phyloP scores from a whole-genome alignment of 2,329 filamentous ascomycete species.

The Gnomoniopsis smithogilvyi region DNA sequence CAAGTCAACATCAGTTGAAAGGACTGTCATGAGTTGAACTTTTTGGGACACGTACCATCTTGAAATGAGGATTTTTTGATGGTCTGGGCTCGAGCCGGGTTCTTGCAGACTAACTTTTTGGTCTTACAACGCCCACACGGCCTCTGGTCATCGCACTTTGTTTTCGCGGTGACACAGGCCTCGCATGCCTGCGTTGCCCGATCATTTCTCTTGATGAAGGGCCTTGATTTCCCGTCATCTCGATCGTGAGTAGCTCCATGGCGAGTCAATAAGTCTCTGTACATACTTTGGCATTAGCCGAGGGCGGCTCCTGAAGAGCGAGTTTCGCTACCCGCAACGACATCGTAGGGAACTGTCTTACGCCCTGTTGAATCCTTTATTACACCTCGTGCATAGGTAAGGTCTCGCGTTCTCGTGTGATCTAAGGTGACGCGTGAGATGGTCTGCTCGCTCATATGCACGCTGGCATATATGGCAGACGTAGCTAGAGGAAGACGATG shows the following conservation, averaged over 20 bases:
- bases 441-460: conserved; percentile 28
- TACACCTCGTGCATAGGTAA: conserved; percentile 27
- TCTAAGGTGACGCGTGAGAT: conserved; percentile 26
- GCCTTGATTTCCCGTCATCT: conserved; percentile 23
- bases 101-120: conserved; percentile 25
- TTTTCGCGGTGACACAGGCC: conserved; percentile 26
- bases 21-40: neutral
- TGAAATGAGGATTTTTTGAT: conserved; percentile 17
- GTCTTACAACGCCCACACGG: conserved; percentile 25
- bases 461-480: conserved; percentile 26
- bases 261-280: conserved; percentile 26
- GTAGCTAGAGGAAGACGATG: neutral
- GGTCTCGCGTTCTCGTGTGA: conserved; percentile 28
- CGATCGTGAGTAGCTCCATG: conserved; percentile 29
- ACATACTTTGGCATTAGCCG: neutral
- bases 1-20: conserved; percentile 1
- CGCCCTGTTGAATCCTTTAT: conserved; percentile 28
- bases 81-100: conserved; percentile 19
- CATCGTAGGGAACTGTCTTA: conserved; percentile 14
- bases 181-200: conserved; percentile 26
- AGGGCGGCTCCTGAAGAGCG: neutral
- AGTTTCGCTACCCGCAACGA: too few relatives aligned
- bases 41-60: conserved; percentile 16
- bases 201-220: conserved; percentile 26
- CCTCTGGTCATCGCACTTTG: conserved; percentile 28